Evolutionary conservation across 2,329 filamentous ascomycete genomes (phyloP).

Genomic region (Arthrinium puccinioides): DNA sequence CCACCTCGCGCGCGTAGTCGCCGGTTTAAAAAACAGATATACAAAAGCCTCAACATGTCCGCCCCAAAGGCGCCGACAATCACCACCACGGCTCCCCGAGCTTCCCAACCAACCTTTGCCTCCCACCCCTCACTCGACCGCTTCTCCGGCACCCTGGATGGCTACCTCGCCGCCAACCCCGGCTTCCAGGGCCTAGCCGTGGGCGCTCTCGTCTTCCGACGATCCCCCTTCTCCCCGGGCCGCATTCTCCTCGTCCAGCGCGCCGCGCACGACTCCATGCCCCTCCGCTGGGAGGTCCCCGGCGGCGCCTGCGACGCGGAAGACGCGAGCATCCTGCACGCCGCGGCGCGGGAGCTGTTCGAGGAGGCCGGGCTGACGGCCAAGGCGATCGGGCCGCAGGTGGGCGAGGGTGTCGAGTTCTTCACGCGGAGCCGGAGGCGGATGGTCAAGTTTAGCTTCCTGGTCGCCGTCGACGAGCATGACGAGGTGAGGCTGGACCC

Average conservation of each 20-base stretch:
- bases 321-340: slow-evolving; percentile 29
- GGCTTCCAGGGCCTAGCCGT: slow-evolving; percentile 16
- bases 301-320: slow-evolving; percentile 30
- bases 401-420: slow-evolving; percentile 8
- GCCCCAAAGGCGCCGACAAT: too few relatives aligned
- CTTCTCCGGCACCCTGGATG: slow-evolving; percentile 13
- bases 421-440: slow-evolving; percentile 8
- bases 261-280: slow-evolving; percentile 26
- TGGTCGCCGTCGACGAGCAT: slow-evolving; percentile 16
- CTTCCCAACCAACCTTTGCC: background rate
- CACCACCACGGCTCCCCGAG: too few relatives aligned
- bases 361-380: slow-evolving; percentile 31
- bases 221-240: background rate
- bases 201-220: slow-evolving; percentile 21
- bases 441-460: slow-evolving; percentile 21
- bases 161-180: slow-evolving; percentile 14
- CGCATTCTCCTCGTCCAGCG: slow-evolving; percentile 32
- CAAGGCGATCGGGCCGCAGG: slow-evolving; percentile 13
- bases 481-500: slow-evolving; percentile 20
- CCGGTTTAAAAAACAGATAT: too few relatives aligned
- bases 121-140: slow-evolving; percentile 10
- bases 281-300: slow-evolving; percentile 32
- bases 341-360: slow-evolving; percentile 29
- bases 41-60: too few relatives aligned
- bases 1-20: too few relatives aligned